These are phyloP conservation scores for Forsythia suspensa DNA, from an alignment of 257 asterid genomes.

Conservation along the genomic window DNA sequence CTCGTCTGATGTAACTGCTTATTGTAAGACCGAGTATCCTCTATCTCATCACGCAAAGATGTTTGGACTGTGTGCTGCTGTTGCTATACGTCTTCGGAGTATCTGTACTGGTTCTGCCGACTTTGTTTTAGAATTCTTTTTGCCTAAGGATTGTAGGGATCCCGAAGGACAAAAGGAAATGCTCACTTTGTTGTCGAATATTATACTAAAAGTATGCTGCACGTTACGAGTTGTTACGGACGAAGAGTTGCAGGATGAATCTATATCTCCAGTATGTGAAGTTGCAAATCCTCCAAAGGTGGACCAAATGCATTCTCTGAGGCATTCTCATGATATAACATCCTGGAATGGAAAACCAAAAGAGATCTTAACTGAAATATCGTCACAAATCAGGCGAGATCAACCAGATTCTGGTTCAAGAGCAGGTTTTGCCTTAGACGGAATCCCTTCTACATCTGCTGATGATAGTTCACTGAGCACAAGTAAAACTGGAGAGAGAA, in stretches of 20 bases:
- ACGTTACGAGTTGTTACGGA: constrained; percentile 70
- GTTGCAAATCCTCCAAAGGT: constrained; percentile 15
- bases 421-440: constrained; percentile 31
- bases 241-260: constrained; percentile 67
- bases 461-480: constrained; percentile 39
- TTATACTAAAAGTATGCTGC: constrained; percentile 57
- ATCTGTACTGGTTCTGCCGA: constrained; percentile 58
- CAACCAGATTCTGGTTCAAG: constrained; percentile 38
- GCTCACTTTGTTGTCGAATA: constrained; percentile 63
- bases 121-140: constrained; percentile 85
- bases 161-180: constrained; percentile 61
- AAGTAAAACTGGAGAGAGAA: constrained; percentile 50
- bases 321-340: constrained; percentile 30
- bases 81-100: constrained; percentile 83
- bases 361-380: constrained; percentile 2
- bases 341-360: constrained; percentile 27
- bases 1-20: constrained; percentile 65
- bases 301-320: constrained; percentile 20
- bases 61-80: constrained; percentile 78
- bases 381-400: constrained; percentile 25
- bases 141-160: constrained; percentile 59
- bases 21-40: constrained; percentile 76
- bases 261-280: constrained; percentile 18
- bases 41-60: constrained; percentile 90
- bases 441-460: constrained; percentile 40